Evolutionary conservation across 2,329 filamentous ascomycete genomes (phyloP), one percentile per base, ranked within the genome.

Genomic region (Penicillium sp.): DNA sequence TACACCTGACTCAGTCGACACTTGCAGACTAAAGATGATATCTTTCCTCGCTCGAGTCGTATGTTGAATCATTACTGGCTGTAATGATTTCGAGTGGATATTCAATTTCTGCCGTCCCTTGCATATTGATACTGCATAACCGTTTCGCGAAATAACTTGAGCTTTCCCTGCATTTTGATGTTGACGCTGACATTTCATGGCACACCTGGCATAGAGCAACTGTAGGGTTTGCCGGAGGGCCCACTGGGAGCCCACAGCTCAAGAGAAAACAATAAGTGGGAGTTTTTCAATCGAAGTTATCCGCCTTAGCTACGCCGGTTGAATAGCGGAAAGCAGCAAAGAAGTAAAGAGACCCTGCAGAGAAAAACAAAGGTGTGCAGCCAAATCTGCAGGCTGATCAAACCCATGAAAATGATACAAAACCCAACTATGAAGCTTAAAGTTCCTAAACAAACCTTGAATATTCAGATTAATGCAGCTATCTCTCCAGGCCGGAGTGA

Each of bases 51-150:
- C 39, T 33, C 28, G 35, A 46, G 10, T 13, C 15, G 25, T 10
- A 38, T 37, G 25, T 15, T 47, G 29, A 10, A 24, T 12, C 3
- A 6, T 37, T 24, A 31, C 12, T 45, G 44, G 33, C n/a, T 42
- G 18, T 15, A 18, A 27, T 23, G 32, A 23, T 29, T 29, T 41
- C 31, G n/a, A 6, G 18, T 28, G 18, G 44, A 42, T 8, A 27
- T 40, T 40, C 39, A 49, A 58, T 53, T 58, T 47, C 46, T 54
- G 35, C 31, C 5, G 6, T 27, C 42, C 56, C 52, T 58, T 54
- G 41, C 56, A 51, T 55, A 23, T 31, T 8, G 39, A 18, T 18
- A 18, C 15, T 18, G 15, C 49, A 20, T 20, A 15, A 15, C 35
- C n/a, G 8, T 2, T 46, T 46, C 23, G 8, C 15, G 10, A 23